Base-by-base conservation (phyloP, 257 asterid species). In the Penstemon eatonii region DNA sequence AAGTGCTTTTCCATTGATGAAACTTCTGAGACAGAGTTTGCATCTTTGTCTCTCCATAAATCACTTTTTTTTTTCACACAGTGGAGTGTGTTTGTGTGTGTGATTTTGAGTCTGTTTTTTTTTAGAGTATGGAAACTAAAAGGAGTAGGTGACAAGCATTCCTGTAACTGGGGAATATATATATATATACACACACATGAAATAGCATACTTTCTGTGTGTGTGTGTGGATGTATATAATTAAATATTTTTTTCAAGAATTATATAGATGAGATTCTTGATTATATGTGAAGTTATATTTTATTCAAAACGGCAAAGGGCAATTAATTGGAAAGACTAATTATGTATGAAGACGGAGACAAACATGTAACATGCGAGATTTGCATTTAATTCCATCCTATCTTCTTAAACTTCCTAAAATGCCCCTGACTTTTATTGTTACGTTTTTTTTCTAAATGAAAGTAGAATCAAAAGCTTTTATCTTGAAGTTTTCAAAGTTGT, bases 71-170 rank as follows among this genome's bases (percentile, higher is more conserved):
- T 15, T 49, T 39, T 52, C 73, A 55, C 75, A 59, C 65, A 67
- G 54, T 70, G 33, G 8, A 66, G 65, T 39, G 77, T 52, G 74
- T 68, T 39, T 60, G 51, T 78, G 60, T 67, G 53, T 70, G 46
- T 59, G 52, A 69, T 64, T 61, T 68, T 66, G 70, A 68, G 86
- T 65, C 65, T 58, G 70, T 62, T 43, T 68, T 75, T 75, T 73
- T 78, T 75, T 65, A 83, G 81, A 71, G 85, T 75, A 80, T 68
- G 85, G 86, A 77, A 67, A 75, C 79, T 73, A 80, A 78, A 15
- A 15, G 18, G 95, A 84, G 90, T 86, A 84, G 90, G 91, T 84
- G 85, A 82, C 90, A 84, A 86, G 89, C 89, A 86, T 83, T 78
- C 85, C 81, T 84, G 82, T 79, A 79, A 87, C 81, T 68, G 67